Percentiles rank a stretch among this genome's conserved stretches.
These are phyloP conservation scores for Gossypium anomalum DNA, from an alignment of 345 rosid genomes.

Conservation along the genomic window DNA sequence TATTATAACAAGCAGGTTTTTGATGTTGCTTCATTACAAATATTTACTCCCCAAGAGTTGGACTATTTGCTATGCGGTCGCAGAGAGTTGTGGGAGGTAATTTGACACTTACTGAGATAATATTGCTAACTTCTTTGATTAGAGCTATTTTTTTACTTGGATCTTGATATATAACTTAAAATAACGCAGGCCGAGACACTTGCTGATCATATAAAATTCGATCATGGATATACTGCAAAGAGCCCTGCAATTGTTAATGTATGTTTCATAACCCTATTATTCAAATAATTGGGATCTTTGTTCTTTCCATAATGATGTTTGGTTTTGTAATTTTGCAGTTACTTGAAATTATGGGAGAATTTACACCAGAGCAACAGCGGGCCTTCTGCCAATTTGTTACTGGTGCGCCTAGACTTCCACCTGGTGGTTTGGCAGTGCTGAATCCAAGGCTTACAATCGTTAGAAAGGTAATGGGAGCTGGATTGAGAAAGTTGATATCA, in stretches of 20 bases:
- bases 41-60: slow-evolving; percentile 82
- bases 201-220: slow-evolving; percentile 89
- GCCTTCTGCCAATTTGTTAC: slow-evolving; percentile 98
- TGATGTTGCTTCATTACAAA: slow-evolving; percentile 85
- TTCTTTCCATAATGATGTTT: neutral
- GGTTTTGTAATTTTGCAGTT: slow-evolving; percentile 42
- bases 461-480: slow-evolving; percentile 61
- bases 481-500: neutral
- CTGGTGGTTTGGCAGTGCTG: slow-evolving; percentile 93
- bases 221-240: slow-evolving; percentile 96
- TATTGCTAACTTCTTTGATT: neutral
- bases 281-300: neutral
- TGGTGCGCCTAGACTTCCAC: slow-evolving; percentile 99
- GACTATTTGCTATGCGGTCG: slow-evolving; percentile 96
- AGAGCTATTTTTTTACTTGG: neutral
- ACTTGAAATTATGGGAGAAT: slow-evolving; percentile 95
- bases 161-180: slow-evolving; percentile 6
- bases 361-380: slow-evolving; percentile 92
- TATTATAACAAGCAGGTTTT: slow-evolving; percentile 59
- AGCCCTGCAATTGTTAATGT: slow-evolving; percentile 87
- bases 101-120: neutral
- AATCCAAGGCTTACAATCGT: slow-evolving; percentile 96
- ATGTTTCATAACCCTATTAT: slow-evolving; percentile 17
- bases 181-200: slow-evolving; percentile 75
- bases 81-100: slow-evolving; percentile 97